These are phyloP conservation scores for Mycena amicta DNA, from an alignment of 768 basidiomycete species.

Conservation along the genomic window DNA sequence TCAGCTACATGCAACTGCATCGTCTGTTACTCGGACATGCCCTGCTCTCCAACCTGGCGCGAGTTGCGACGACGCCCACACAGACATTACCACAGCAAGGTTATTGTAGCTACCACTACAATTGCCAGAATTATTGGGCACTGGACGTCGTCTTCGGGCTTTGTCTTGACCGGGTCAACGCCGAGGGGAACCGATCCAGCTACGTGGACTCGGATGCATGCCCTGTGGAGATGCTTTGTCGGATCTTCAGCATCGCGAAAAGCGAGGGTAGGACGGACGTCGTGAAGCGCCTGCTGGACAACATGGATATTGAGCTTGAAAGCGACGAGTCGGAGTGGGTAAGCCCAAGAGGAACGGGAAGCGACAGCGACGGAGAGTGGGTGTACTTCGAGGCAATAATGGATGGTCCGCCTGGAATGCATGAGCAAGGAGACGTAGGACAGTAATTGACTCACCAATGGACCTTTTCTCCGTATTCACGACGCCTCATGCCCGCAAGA, in stretches of 20 bases:
- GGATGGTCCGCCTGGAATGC: not conserved
- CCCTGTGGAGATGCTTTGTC: not conserved
- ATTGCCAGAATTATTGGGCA: not conserved
- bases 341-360: not conserved
- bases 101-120: not conserved
- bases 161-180: not conserved
- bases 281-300: slow-evolving; percentile 19
- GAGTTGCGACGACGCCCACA: not conserved
- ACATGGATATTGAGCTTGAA: slow-evolving; percentile 21
- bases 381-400: not conserved
- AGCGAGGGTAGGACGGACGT: not conserved
- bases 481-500: too few relatives aligned
- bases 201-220: not conserved
- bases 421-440: too few relatives aligned
- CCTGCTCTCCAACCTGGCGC: not conserved
- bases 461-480: too few relatives aligned
- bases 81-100: not conserved
- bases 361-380: not conserved
- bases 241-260: not conserved
- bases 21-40: not conserved
- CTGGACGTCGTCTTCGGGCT: not conserved
- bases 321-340: not conserved
- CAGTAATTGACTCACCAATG: too few relatives aligned
- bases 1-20: not conserved
- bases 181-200: not conserved